Evolutionary conservation across 2,329 filamentous ascomycete genomes (phyloP).

Genomic region (Akanthomyces muscarius): DNA sequence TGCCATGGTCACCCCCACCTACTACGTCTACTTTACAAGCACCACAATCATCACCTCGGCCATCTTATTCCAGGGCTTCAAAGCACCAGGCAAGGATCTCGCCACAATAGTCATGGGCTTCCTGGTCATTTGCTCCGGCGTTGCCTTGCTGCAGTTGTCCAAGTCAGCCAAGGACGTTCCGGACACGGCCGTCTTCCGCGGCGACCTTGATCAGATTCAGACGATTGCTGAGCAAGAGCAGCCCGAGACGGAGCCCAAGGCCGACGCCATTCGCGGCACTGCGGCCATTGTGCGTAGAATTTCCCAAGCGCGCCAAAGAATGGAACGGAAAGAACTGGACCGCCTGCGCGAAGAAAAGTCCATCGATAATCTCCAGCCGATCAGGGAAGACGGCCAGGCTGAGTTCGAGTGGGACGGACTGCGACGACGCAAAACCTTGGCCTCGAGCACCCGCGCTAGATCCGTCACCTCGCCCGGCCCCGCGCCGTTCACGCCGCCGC

Average conservation of each 20-base stretch:
- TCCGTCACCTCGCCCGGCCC: conserved; percentile 21
- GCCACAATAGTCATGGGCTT: conserved; percentile 91
- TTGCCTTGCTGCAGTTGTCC: conserved; percentile 89
- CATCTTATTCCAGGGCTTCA: conserved; percentile 89
- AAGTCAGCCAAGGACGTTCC: conserved; percentile 98
- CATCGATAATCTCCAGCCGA: conserved; percentile 65
- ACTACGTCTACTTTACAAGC: conserved; percentile 97
- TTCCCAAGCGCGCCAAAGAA: conserved; percentile 69
- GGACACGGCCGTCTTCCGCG: conserved; percentile 85
- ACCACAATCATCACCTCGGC: conserved; percentile 92
- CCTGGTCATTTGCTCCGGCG: conserved; percentile 86
- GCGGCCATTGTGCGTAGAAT: conserved; percentile 83
- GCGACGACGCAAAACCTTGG: conserved; percentile 63
- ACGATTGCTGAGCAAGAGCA: conserved; percentile 94
- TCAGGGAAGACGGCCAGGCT: conserved; percentile 69
- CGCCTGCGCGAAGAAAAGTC: conserved; percentile 75
- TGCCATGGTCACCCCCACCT: conserved; percentile 92
- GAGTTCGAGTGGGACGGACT: conserved; percentile 87
- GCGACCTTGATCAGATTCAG: conserved; percentile 90
- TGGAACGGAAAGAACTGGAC: conserved; percentile 74
- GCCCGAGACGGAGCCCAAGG: conserved; percentile 93
- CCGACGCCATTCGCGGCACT: conserved; percentile 88
- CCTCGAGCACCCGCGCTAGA: conserved; percentile 20
- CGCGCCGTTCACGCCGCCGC: conserved; percentile 33
- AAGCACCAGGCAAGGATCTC: conserved; percentile 76